phyloP scores from a whole-genome alignment of 257 asterid genomes.

The Solanum virginianum region DNA sequence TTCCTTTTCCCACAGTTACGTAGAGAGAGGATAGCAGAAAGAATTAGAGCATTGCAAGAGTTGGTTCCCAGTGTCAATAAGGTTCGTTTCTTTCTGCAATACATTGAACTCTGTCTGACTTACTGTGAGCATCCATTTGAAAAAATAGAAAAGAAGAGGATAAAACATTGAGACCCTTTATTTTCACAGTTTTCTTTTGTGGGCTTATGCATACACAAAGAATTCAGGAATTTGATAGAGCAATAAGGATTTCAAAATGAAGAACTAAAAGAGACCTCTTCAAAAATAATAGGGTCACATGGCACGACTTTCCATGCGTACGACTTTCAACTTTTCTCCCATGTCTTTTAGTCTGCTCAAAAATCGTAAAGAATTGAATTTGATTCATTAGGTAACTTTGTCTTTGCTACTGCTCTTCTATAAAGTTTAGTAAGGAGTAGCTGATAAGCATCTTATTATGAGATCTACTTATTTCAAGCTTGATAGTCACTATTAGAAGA shows the following conservation, averaged over 20 bases:
- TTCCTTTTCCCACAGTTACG: conserved; percentile 44
- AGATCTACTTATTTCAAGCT: not conserved
- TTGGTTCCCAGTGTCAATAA: conserved; percentile 97
- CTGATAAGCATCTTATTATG: not conserved
- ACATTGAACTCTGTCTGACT: not conserved
- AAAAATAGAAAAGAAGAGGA: not conserved
- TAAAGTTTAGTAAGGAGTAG: not conserved
- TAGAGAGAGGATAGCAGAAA: conserved; percentile 93
- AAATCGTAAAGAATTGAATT: not conserved
- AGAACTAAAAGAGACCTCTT: not conserved
- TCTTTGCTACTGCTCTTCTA: not conserved
- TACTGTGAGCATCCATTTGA: not conserved
- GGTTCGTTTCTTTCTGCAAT: conserved; percentile 28
- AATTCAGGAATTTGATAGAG: not conserved
- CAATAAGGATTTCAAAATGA: not conserved
- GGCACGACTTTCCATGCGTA: not conserved
- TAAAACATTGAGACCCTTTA: not conserved
- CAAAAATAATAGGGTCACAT: not conserved
- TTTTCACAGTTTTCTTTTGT: not conserved
- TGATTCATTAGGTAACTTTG: not conserved
- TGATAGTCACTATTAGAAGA: not conserved
- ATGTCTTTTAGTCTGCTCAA: not conserved
- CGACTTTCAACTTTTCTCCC: not conserved
- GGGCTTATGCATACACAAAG: not conserved
- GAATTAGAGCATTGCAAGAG: conserved; percentile 94